phyloP scores from a whole-genome alignment of 2,329 filamentous ascomycete genomes.

The Fusarium kyushuense region DNA sequence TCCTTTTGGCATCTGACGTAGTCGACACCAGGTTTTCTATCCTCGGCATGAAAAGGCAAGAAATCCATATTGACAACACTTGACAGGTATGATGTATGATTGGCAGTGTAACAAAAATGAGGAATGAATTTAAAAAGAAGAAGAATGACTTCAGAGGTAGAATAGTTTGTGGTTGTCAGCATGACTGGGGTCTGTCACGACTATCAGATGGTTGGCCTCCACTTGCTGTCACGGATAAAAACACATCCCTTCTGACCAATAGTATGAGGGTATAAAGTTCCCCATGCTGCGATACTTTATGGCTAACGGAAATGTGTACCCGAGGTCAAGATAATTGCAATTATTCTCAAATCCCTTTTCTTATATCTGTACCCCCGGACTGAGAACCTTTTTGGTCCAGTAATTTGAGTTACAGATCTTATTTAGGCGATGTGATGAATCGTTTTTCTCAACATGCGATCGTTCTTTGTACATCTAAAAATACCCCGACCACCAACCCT shows the following conservation, averaged over 20 bases:
- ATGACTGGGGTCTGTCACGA: neutral
- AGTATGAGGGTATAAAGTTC: neutral
- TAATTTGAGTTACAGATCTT: neutral
- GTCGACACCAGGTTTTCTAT: slow-evolving; percentile 7
- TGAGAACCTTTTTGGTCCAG: neutral
- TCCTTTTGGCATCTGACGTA: slow-evolving; percentile 5
- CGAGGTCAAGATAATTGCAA: neutral
- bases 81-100: neutral
- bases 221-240: neutral
- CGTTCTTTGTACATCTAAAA: neutral
- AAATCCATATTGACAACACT: neutral
- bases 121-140: neutral
- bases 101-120: no score
- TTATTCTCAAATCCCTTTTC: neutral
- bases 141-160: neutral
- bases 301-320: neutral
- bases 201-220: neutral
- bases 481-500: neutral
- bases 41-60: neutral
- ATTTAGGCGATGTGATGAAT: neutral
- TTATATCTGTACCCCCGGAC: neutral
- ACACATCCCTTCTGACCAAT: neutral
- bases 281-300: neutral
- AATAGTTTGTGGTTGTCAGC: neutral
- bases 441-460: neutral